Evolutionary conservation across 2,329 filamentous ascomycete species (phyloP).

Genomic region (Pseudogymnoascus sp.): DNA sequence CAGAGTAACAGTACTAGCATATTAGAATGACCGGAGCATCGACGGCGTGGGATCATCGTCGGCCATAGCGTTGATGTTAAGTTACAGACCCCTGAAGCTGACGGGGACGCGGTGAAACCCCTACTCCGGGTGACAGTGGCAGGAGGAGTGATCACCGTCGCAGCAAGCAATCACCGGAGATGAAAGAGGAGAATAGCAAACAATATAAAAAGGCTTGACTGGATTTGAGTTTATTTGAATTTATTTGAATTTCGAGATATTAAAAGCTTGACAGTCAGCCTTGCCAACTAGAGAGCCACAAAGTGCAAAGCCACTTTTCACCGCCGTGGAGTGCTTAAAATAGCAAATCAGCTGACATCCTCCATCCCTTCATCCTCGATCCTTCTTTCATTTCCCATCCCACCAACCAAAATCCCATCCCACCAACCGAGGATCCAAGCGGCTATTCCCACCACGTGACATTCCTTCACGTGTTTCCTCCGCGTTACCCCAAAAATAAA

Average conservation of each 20-base stretch:
- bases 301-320: not conserved
- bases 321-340: not conserved
- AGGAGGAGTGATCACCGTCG: not conserved
- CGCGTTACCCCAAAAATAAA: not conserved
- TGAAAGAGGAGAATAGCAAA: not conserved
- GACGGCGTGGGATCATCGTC: not conserved
- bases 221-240: not conserved
- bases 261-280: not conserved
- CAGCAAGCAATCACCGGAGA: not conserved
- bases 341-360: not conserved
- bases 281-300: not conserved
- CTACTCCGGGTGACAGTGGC: not conserved
- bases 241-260: not conserved
- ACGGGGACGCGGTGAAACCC: not conserved
- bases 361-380: not conserved
- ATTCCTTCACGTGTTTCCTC: not conserved
- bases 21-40: not conserved
- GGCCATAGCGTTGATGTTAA: not conserved
- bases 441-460: not conserved
- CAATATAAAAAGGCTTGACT: not conserved
- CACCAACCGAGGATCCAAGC: not conserved
- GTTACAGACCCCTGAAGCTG: not conserved
- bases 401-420: not conserved
- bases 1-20: too few species aligned
- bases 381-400: not conserved